Conservation (phyloP, 164 flowering plant genomes). For the Echeveria elegans region DNA sequence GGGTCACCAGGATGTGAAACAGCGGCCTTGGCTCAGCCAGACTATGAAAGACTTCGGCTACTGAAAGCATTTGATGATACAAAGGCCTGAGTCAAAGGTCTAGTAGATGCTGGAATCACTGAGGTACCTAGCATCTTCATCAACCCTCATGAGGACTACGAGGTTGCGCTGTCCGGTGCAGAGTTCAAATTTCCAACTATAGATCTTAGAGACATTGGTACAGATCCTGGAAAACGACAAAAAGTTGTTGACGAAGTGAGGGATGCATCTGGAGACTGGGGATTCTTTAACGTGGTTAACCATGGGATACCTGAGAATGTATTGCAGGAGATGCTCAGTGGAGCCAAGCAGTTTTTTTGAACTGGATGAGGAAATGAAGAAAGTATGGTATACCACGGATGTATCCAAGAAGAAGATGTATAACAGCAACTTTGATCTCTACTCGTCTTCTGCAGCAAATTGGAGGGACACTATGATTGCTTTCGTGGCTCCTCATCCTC, state of each 20-base stretch:
- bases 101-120: slow-evolving; percentile 25
- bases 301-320: slow-evolving; percentile 26
- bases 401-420: neutral
- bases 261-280: slow-evolving; percentile 24
- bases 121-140: slow-evolving; percentile 23
- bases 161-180: neutral
- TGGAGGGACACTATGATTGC: slow-evolving; percentile 11
- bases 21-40: neutral
- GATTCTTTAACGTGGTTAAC: slow-evolving; percentile 37
- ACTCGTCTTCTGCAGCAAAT: slow-evolving; percentile 2
- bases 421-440: slow-evolving; percentile 8
- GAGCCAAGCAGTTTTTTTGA: slow-evolving; percentile 15
- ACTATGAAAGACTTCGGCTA: slow-evolving; percentile 17
- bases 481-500: slow-evolving; percentile 9
- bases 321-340: slow-evolving; percentile 24
- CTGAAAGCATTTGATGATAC: slow-evolving; percentile 32
- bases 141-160: neutral
- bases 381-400: slow-evolving; percentile 2
- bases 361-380: neutral
- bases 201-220: slow-evolving; percentile 15
- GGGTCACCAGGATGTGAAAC: neutral
- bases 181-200: slow-evolving; percentile 18
- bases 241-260: slow-evolving; percentile 18
- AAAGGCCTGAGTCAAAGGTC: slow-evolving; percentile 40
- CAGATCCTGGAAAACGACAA: slow-evolving; percentile 4